phyloP scores from a whole-genome alignment of 1,284 basidiomycete genomes.

The Sparassis latifolia region DNA sequence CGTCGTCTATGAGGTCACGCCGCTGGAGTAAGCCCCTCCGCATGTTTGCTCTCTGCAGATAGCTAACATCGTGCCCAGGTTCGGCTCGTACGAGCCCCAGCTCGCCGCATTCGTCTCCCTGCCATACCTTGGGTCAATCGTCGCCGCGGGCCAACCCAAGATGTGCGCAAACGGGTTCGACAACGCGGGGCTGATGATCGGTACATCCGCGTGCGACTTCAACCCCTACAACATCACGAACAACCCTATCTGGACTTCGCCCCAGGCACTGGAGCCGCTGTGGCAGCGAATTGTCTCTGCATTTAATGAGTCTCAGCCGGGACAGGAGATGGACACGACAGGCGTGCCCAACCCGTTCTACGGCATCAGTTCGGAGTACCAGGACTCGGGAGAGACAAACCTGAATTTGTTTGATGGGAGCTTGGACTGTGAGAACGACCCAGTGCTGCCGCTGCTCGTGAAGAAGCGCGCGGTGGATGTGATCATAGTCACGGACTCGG shows the following conservation, averaged over 20 bases:
- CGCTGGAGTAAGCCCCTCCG: constrained; percentile 1
- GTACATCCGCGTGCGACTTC: constrained; percentile 8
- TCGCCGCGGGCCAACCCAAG: neutral
- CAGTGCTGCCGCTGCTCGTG: constrained; percentile 4
- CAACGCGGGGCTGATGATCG: constrained; percentile 7
- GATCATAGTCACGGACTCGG: constrained; percentile 5
- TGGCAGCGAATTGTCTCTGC: neutral
- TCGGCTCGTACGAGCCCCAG: constrained; percentile 7
- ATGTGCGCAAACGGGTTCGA: constrained; percentile 5
- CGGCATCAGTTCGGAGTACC: constrained; percentile 1
- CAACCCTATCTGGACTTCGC: constrained; percentile 1
- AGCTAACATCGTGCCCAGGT: neutral
- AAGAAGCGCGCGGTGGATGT: constrained; percentile 3
- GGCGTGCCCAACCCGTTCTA: constrained; percentile 7
- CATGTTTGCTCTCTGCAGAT: neutral
- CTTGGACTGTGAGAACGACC: constrained; percentile 6
- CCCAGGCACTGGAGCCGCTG: neutral
- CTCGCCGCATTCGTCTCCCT: constrained; percentile 4
- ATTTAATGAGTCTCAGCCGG: constrained; percentile 2
- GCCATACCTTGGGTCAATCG: constrained; percentile 5
- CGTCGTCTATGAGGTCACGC: constrained; percentile 4
- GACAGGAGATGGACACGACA: constrained; percentile 4
- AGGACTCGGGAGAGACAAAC: constrained; percentile 3
- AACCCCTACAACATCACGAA: constrained; percentile 4
- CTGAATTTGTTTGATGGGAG: constrained; percentile 6